Base-by-base conservation (phyloP, 2,329 filamentous ascomycete species). In the Cryphonectria carpinicola region DNA sequence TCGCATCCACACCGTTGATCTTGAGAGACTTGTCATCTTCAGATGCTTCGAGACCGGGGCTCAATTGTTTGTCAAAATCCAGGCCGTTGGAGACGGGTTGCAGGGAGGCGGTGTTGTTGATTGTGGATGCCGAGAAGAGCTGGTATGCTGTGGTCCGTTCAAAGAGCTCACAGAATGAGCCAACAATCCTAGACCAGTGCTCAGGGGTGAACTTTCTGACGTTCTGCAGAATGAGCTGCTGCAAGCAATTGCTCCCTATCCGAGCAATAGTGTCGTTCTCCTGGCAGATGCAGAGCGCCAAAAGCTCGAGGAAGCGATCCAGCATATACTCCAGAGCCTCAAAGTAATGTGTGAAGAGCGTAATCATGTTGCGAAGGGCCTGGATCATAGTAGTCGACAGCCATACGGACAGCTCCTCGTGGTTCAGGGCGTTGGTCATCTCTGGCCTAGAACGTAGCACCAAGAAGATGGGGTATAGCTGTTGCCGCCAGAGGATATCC, bases 341-440 rank as follows among this genome's bases (percentile, higher is more conserved):
- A 74, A 99, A 99, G 81, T 98, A 99, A 81, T 99, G 97, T 0
- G 97, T 99, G 81, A 99, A 99, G 35, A 99, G 88, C 0, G 94
- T 95, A 76, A 99, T 98, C 93, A 99, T 97, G 82, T 98, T 98
- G 71, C 96, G 91, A 69, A 99, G 84, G 1, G 96, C 96, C 80
- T 99, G 96, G 56, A 99, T 99, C 93, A 99, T 98, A 11, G 96
- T 99, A 0, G 96, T 99, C 0, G 96, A 98, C 35, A 99, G 86
- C 96, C 96, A 99, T 2, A 99, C 96, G 0, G 96, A 98, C 28
- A 98, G 86, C 78, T 99, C 96, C 81, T 99, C 97, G 77, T 98
- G 95, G 77, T 95, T 98, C 49, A 95, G 88, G 19, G 95, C 95
- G 78, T 98, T 98, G 37, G 92, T 92, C 92, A 98, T 97, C 80